Conservation (phyloP, 352 stramenopile species). For the Thalassiosira delicatula region DNA sequence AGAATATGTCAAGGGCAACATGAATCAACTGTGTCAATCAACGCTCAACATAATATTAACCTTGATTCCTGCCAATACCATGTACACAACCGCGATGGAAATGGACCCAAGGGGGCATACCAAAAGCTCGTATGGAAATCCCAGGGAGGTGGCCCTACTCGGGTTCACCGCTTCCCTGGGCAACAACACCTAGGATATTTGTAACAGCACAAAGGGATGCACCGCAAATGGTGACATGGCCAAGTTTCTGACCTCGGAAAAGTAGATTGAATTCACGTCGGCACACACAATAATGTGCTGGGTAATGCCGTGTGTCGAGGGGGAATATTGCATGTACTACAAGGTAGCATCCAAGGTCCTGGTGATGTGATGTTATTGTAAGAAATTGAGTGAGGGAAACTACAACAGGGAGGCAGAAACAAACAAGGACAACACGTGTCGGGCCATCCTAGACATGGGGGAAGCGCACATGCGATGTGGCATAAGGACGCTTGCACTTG, state of each 20-base stretch:
- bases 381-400: constrained; percentile 30
- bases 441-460: constrained; percentile 82
- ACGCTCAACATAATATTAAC: constrained; percentile 64
- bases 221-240: constrained; percentile 67
- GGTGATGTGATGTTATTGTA: constrained; percentile 60
- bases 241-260: constrained; percentile 76
- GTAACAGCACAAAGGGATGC: constrained; percentile 69
- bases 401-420: constrained; percentile 14
- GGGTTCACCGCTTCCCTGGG: constrained; percentile 80
- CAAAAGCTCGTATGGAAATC: constrained; percentile 76
- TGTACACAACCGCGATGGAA: constrained; percentile 80
- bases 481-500: constrained; percentile 83
- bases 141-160: constrained; percentile 88
- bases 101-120: constrained; percentile 52
- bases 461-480: constrained; percentile 85
- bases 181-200: constrained; percentile 76
- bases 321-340: constrained; percentile 84
- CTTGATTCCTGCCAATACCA: constrained; percentile 76
- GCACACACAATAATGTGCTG: constrained; percentile 94
- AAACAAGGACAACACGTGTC: constrained; percentile 58
- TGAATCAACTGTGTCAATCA: constrained; percentile 24
- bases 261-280: constrained; percentile 89
- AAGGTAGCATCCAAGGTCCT: constrained; percentile 86
- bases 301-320: constrained; percentile 76
- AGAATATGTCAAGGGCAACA: constrained; percentile 61